Evolutionary conservation across 306 rosid species (phyloP).

Genomic region (Mimosa pudica): DNA sequence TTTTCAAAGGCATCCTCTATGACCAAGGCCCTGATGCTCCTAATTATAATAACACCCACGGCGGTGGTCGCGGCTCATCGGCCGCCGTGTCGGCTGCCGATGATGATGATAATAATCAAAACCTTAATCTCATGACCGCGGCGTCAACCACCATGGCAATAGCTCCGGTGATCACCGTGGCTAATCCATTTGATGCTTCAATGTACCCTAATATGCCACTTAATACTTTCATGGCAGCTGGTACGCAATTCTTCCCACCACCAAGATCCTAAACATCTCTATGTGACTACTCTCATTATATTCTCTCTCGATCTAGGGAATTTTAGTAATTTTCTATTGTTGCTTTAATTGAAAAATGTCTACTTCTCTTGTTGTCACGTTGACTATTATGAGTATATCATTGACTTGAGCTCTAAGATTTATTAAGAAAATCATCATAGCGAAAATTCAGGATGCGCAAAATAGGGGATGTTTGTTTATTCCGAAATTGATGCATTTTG

Average conservation of each 20-base stretch:
- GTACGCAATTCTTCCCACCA: constrained; percentile 99
- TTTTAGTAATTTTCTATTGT: background rate
- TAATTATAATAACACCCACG: constrained; percentile 34
- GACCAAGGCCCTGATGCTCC: constrained; percentile 73
- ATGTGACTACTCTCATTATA: background rate
- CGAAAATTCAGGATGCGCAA: constrained; percentile 41
- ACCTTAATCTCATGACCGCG: constrained; percentile 51
- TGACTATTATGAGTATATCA: background rate
- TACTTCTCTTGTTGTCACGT: background rate
- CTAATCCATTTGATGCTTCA: constrained; percentile 58
- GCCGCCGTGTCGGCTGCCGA: constrained; percentile 58
- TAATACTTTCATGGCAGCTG: constrained; percentile 84
- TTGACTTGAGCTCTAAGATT: constrained; percentile 30
- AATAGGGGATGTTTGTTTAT: constrained; percentile 39
- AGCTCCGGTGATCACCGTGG: constrained; percentile 14
- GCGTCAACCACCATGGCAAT: constrained; percentile 20
- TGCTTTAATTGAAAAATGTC: background rate
- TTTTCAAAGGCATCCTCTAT: constrained; percentile 92
- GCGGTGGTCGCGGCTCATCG: constrained; percentile 34
- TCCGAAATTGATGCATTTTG: constrained; percentile 46
- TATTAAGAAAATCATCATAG: constrained; percentile 37
- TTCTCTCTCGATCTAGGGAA: background rate
- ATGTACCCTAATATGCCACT: constrained; percentile 70
- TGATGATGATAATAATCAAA: constrained; percentile 47
- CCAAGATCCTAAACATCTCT: constrained; percentile 64